Conservation (phyloP, 1,284 basidiomycete genomes). For the Naganishia cerealis region DNA sequence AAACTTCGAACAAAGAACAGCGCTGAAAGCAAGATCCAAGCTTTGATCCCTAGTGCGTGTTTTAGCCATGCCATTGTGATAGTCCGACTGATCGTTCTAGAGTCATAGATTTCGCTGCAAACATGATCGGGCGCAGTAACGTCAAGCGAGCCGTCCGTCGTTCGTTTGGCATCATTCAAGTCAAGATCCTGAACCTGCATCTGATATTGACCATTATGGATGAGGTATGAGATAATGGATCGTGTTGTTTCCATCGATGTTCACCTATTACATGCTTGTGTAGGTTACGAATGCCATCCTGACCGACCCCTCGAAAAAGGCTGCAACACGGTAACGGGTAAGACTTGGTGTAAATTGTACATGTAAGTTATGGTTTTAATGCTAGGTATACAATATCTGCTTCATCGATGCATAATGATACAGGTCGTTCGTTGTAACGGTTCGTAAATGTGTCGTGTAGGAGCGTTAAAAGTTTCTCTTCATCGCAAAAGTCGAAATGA, state of each 20-base stretch:
- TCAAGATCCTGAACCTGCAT: constrained; percentile 86
- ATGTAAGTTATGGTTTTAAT: neutral
- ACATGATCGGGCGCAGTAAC: constrained; percentile 92
- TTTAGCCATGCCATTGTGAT: constrained; percentile 11
- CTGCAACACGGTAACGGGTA: neutral
- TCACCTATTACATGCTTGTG: neutral
- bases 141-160: constrained; percentile 84
- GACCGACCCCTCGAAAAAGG: neutral
- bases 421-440: neutral
- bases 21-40: constrained; percentile 73
- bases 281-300: constrained; percentile 17
- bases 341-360: neutral
- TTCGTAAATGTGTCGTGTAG: neutral
- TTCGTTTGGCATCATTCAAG: constrained; percentile 89
- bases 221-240: constrained; percentile 62
- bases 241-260: neutral
- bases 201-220: constrained; percentile 82
- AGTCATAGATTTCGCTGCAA: constrained; percentile 77
- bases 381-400: neutral
- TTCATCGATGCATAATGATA: neutral
- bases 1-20: constrained; percentile 75
- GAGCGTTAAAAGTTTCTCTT: neutral
- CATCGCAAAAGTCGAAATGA: neutral
- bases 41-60: constrained; percentile 77
- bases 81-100: neutral